These are phyloP conservation scores for Firmiana major DNA, from an alignment of 345 rosid genomes.

Conservation along the genomic window DNA sequence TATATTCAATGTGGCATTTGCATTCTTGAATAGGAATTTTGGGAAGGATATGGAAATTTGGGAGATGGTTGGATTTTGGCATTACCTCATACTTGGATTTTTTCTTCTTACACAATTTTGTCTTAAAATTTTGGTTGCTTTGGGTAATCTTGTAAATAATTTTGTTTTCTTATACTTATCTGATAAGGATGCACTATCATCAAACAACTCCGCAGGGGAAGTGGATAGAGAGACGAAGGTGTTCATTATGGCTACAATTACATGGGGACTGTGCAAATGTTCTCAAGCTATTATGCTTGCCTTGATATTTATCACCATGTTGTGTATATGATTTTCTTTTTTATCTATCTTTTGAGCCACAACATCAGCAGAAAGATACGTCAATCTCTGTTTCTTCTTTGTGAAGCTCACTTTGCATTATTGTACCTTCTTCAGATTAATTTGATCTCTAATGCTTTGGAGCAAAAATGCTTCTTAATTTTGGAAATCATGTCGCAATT, in stretches of 20 bases:
- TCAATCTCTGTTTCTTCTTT: no score
- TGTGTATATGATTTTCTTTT: no score
- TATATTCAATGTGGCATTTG: conserved; percentile 85
- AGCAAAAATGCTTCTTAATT: no score
- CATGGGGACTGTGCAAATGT: conserved; percentile 96
- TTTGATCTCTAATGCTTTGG: no score
- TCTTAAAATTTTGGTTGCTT: conserved; percentile 86
- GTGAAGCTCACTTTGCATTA: no score
- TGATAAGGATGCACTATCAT: conserved; percentile 60
- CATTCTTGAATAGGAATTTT: conserved; percentile 66
- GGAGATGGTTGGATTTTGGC: conserved; percentile 99
- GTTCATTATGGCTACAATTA: conserved; percentile 84
- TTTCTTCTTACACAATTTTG: no score
- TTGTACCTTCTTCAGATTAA: no score
- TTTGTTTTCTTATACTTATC: conserved; percentile 83
- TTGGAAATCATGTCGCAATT: no score
- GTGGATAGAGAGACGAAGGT: conserved; percentile 81
- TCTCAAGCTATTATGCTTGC: conserved; percentile 77
- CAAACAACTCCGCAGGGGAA: conserved; percentile 46
- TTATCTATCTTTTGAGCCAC: no score
- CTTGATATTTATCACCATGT: conserved; percentile 78
- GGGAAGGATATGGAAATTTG: conserved; percentile 93
- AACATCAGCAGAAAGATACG: no score
- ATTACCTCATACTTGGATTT: conserved; percentile 94
- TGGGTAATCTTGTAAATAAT: conserved; percentile 94